Evolutionary conservation across 2,329 filamentous ascomycete species (phyloP).

Genomic region (Calonectria pteridis): DNA sequence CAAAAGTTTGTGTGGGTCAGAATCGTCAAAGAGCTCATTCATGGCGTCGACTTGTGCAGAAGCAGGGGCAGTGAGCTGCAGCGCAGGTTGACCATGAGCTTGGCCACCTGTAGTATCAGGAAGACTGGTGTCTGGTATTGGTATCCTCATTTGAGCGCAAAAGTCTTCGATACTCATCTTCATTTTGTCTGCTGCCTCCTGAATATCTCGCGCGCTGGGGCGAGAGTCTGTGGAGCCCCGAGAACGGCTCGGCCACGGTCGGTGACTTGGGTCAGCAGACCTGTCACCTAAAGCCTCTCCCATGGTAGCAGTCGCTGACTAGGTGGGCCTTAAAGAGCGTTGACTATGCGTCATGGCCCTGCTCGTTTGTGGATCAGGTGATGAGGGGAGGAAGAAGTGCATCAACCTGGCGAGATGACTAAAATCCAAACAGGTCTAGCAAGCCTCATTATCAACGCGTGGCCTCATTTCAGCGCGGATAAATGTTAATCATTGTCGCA

Average conservation of each 20-base stretch:
- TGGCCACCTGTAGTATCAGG: not conserved
- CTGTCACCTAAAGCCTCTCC: not conserved
- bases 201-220: not conserved
- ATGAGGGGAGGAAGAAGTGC: not conserved
- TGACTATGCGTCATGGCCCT: not conserved
- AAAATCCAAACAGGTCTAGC: not conserved
- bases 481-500: not conserved
- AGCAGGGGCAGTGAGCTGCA: not conserved
- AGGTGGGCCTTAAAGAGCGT: not conserved
- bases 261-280: not conserved
- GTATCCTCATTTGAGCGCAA: not conserved
- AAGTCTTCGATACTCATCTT: not conserved
- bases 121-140: not conserved
- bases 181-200: not conserved
- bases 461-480: not conserved
- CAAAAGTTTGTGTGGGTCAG: not conserved
- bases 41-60: not conserved
- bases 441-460: not conserved
- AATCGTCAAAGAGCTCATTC: not conserved
- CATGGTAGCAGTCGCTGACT: not conserved
- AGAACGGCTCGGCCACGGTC: not conserved
- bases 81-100: not conserved
- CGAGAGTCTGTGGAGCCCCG: not conserved
- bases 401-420: not conserved
- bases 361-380: not conserved